A percentile compares a stretch with the other conserved stretches of the same genome.
phyloP scores from a whole-genome alignment of 148 eudicot genomes.

The Vaccinium macrocarpon region DNA sequence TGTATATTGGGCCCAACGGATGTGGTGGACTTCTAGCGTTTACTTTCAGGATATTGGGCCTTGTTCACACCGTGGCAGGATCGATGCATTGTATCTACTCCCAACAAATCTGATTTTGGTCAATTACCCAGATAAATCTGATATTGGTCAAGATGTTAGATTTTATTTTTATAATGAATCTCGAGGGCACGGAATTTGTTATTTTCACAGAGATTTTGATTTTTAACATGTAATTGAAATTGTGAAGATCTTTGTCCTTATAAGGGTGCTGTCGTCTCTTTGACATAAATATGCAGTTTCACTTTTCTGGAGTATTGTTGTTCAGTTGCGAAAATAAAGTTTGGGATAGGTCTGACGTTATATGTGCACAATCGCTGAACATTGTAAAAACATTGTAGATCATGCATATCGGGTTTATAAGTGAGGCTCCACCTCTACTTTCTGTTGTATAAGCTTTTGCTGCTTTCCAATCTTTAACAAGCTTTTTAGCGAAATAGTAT shows the following conservation, averaged over 20 bases:
- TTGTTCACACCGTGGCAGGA: too few species aligned
- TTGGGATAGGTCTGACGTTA: not conserved
- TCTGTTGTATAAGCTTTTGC: not conserved
- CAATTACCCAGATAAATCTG: too few species aligned
- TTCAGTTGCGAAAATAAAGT: not conserved
- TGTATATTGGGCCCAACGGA: too few species aligned
- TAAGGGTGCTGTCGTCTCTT: not conserved
- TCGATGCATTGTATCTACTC: too few species aligned
- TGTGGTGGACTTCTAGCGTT: too few species aligned
- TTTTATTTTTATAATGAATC: not conserved
- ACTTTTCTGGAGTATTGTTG: not conserved
- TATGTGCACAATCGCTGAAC: not conserved
- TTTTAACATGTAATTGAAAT: not conserved
- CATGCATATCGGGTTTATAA: not conserved
- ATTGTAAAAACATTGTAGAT: not conserved
- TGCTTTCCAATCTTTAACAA: not conserved
- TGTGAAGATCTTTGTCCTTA: not conserved
- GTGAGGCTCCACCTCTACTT: not conserved
- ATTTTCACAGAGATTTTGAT: not conserved
- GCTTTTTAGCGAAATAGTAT: not conserved
- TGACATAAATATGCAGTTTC: not conserved
- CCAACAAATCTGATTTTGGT: too few species aligned
- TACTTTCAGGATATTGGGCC: too few species aligned
- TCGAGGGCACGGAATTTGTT: not conserved
- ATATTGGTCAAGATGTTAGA: too few species aligned